Percentiles rank a stretch among this genome's conserved stretches.
Conservation (phyloP, 164 flowering plant species). For the Warburgia ugandensis region DNA sequence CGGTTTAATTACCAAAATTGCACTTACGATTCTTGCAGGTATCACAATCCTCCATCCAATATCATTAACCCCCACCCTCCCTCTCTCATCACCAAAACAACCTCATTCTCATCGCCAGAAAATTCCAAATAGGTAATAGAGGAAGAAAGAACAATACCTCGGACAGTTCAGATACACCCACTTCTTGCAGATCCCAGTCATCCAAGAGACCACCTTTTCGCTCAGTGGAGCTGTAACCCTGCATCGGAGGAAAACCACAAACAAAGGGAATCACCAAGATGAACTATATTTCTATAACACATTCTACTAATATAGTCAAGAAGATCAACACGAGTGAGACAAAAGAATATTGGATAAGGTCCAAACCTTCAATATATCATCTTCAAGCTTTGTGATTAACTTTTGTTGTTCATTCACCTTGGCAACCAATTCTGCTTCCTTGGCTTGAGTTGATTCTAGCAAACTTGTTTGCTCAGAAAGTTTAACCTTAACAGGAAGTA, state of each 20-base stretch:
- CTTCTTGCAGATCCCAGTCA: constrained; percentile 92
- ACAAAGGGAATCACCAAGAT: neutral
- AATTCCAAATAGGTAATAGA: neutral
- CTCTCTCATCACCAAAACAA: no score
- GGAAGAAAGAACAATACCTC: constrained; percentile 43
- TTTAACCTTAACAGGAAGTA: constrained; percentile 47
- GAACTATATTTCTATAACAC: neutral
- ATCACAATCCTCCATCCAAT: no score
- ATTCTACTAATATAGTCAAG: neutral
- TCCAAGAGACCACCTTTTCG: constrained; percentile 53
- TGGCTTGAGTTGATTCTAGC: constrained; percentile 73
- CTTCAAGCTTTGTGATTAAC: constrained; percentile 89
- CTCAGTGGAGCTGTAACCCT: constrained; percentile 90
- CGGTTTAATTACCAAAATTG: no score
- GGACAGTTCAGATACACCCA: constrained; percentile 49
- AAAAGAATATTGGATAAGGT: neutral
- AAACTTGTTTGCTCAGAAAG: constrained; percentile 72
- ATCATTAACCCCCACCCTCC: no score
- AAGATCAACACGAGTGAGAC: no score
- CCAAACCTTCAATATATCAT: constrained; percentile 88
- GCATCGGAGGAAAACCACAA: constrained; percentile 14
- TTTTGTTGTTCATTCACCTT: constrained; percentile 79
- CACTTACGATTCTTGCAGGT: no score
- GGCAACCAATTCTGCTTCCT: constrained; percentile 50
- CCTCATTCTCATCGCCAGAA: neutral